These are phyloP conservation scores for Populus simonii DNA, from an alignment of 345 rosid genomes.

Conservation along the genomic window DNA sequence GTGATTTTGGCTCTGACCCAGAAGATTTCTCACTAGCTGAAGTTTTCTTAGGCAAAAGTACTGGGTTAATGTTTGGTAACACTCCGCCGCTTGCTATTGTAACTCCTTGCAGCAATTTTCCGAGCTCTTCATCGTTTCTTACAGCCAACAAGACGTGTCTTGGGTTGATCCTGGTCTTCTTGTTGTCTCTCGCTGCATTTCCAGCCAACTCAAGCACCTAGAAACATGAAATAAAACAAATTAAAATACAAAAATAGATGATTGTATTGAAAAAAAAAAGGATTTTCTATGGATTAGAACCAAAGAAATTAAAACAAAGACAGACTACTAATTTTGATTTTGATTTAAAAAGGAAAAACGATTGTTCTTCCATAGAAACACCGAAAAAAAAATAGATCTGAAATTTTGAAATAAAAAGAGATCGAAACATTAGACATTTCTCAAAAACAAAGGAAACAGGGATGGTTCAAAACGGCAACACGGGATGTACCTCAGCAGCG, in stretches of 20 bases:
- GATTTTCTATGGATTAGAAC: too few relatives aligned
- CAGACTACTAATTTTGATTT: too few relatives aligned
- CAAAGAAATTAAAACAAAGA: too few relatives aligned
- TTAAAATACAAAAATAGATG: too few relatives aligned
- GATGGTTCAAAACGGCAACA: background rate
- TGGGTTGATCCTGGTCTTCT: conserved; percentile 27
- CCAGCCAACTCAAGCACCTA: conserved; percentile 28
- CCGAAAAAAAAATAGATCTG: background rate
- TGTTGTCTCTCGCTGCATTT: conserved; percentile 27
- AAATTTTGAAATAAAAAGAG: background rate
- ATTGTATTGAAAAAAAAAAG: too few relatives aligned
- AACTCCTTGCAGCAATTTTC: conserved; percentile 23
- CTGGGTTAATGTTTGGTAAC: conserved; percentile 21
- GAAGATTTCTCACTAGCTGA: conserved; percentile 2
- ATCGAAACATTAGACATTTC: background rate
- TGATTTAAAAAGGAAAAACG: too few relatives aligned
- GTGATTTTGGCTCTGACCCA: background rate
- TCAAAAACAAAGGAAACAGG: background rate
- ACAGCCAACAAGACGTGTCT: conserved; percentile 22
- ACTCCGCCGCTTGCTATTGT: conserved; percentile 24
- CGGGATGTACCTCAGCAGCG: conserved; percentile 20
- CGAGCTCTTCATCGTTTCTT: conserved; percentile 27
- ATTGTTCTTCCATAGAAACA: too few relatives aligned
- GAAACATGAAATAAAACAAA: too few relatives aligned
- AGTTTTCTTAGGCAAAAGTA: conserved; percentile 21